Evolutionary conservation across 2,329 filamentous ascomycete genomes (phyloP), one percentile per base, ranked within the genome.

Genomic region (Penicillium frequentans): DNA sequence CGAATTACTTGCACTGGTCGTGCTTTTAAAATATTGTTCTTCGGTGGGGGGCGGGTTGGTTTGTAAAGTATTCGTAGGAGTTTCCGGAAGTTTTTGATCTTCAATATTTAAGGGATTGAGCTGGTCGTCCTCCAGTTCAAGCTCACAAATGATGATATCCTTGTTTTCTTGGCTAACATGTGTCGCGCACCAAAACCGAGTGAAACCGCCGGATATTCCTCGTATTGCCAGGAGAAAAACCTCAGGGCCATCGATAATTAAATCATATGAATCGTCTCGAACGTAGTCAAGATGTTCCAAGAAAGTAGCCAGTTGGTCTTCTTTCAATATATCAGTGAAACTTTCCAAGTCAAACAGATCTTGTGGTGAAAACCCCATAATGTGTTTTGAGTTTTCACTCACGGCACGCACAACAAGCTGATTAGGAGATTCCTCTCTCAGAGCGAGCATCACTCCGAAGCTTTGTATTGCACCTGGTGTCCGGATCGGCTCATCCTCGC

Each of bases 401-500:
- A 86, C 90, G 31, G 91, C 84, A 14, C 89, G 85, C 11, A 93
- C 89, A 1, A 84, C 71, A 13, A 95, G 82, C 43, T 83, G 84
- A 3, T 88, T 88, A 39, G 89, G 86, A 0, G 76, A 70, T 53
- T 90, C 86, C 70, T 71, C 69, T 6, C 87, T 84, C 21, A 96
- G 73, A 0, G 88, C 91, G 35, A 96, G 68, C 24, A 96, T 77
- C 4, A 90, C 80, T 1, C 92, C 92, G 64, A 96, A 96, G 1
- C 84, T 82, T 70, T 96, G 92, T 11, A 96, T 79, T 1, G 92
- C 90, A 23, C 91, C 70, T 0, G 92, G 92, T 1, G 91, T 89
- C 63, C 93, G 91, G 27, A 96, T 96, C 0, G 92, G 91, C 68
- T 96, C 92, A 67, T 96, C 92, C 72, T 96, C 92, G 68, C 92